These are phyloP conservation scores for Xylaria hypoxylon DNA, from an alignment of 2,329 filamentous ascomycete species.

Conservation along the genomic window DNA sequence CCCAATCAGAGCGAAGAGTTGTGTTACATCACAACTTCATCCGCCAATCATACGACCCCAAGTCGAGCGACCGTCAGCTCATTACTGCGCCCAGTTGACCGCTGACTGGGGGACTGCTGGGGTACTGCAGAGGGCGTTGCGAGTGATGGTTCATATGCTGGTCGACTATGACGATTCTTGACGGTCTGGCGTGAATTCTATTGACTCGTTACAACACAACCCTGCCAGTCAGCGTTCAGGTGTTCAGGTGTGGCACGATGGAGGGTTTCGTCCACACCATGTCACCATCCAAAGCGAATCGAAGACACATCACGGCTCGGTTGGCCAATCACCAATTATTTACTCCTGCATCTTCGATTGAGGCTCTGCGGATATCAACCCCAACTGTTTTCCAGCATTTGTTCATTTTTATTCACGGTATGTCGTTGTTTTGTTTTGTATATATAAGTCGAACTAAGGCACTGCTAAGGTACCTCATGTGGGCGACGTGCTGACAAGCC, in stretches of 20 bases:
- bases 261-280: conserved; percentile 26
- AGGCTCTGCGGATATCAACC: conserved; percentile 31
- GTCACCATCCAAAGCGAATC: neutral
- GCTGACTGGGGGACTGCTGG: conserved; percentile 6
- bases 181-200: conserved; percentile 18
- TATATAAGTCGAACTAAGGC: conserved; percentile 9
- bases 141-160: conserved; percentile 6
- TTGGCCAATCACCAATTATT: conserved; percentile 27
- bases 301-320: conserved; percentile 10
- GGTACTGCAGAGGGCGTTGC: conserved; percentile 5
- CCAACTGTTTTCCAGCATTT: neutral
- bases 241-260: conserved; percentile 18
- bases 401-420: neutral
- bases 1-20: conserved; percentile 43
- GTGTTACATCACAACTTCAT: conserved; percentile 41
- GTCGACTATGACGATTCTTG: conserved; percentile 14
- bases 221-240: conserved; percentile 3
- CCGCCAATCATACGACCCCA: conserved; percentile 47
- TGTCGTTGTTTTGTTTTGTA: conserved; percentile 9
- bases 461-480: neutral
- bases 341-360: conserved; percentile 18
- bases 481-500: conserved; percentile 3
- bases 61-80: conserved; percentile 40
- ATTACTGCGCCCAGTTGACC: conserved; percentile 36
- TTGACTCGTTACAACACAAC: conserved; percentile 22